Evolutionary conservation across 768 basidiomycete species (phyloP).

Genomic region (Grammothele lineata): DNA sequence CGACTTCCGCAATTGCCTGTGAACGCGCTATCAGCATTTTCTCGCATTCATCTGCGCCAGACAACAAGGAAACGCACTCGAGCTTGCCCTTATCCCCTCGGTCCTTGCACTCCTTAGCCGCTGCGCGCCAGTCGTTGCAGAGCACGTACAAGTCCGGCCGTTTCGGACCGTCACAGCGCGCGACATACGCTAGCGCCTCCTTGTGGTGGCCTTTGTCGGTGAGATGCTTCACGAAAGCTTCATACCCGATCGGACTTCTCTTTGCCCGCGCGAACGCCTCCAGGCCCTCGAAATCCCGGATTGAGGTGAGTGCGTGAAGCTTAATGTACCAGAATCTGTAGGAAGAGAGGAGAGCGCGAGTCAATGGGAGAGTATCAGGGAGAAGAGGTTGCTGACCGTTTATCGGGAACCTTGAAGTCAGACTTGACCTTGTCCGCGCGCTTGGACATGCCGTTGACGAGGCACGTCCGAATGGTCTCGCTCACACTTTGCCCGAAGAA

Average conservation of each 20-base stretch:
- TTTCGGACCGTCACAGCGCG: conserved; percentile 78
- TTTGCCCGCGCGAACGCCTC: conserved; percentile 84
- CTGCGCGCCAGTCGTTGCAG: conserved; percentile 87
- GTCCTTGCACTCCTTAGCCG: conserved; percentile 88
- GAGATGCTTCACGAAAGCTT: conserved; percentile 80
- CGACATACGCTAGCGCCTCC: conserved; percentile 75
- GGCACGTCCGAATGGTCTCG: conserved; percentile 75
- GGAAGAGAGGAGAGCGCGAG: background rate
- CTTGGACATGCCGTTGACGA: conserved; percentile 78
- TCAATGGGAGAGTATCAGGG: background rate
- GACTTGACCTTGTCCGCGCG: conserved; percentile 83
- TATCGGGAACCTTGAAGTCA: conserved; percentile 95
- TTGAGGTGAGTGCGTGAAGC: conserved; percentile 73
- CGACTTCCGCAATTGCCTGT: conserved; percentile 64
- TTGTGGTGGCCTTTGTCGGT: conserved; percentile 67
- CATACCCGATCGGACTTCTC: conserved; percentile 94
- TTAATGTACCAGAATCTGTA: conserved; percentile 92
- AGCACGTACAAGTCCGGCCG: conserved; percentile 84
- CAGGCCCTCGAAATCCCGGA: conserved; percentile 81
- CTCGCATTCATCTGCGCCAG: conserved; percentile 4
- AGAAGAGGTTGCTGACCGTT: conserved; percentile 50
- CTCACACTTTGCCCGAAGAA: conserved; percentile 86
- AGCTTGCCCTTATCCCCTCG: conserved; percentile 79
- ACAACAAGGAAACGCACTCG: conserved; percentile 53
- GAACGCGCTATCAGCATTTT: too few species aligned